Base-by-base conservation (phyloP, 768 basidiomycete species). In the Galerina marginata region DNA sequence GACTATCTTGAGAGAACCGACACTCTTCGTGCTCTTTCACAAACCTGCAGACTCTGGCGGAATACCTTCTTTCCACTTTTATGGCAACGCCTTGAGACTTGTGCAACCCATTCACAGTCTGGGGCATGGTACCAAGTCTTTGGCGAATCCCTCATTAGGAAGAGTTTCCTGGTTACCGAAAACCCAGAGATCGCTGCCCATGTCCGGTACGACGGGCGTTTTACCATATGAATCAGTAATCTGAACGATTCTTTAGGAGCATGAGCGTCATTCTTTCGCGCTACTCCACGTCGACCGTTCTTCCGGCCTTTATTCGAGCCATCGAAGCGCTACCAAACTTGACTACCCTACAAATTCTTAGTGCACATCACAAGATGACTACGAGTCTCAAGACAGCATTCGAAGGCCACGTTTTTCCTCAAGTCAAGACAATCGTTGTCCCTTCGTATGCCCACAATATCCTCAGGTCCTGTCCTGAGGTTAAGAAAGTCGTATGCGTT, bases 51-150 rank as follows among this genome's bases (percentile, higher is more conserved):
- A 20, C 47, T 61, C 0, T 71, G 74, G 46, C 67, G 76, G 9
- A 40, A 53, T 2, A 49, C 71, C 0, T 76, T 76, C 46, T 63
- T 74, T 3, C 71, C 71, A 2, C 53, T 73, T 46, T 51, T 72
- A 0, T 79, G 73, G 74, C 67, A 74, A 48, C 60, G 69, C 9
- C 62, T 77, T 26, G 71, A 77, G 44, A 71, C 68, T 0, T 76
- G 74, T 58, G 69, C 67, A 4, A 60, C 52, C 2, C 63, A 62
- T 39, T 57, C 51, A 6, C 16, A 33, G 16, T 54, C 54, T 33
- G 56, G 51, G 11, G 59, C 68, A 3, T 75, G 73, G 74, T 67
- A 69, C 47, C 57, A 65, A n/a, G 44, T 57, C 0, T 61, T 74
- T 16, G 64, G 69, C 7, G 54, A 68, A 40, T 59, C 69, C 3